Evolutionary conservation across 352 stramenopile species (phyloP).

Genomic region (Phytophthora colocasiae): DNA sequence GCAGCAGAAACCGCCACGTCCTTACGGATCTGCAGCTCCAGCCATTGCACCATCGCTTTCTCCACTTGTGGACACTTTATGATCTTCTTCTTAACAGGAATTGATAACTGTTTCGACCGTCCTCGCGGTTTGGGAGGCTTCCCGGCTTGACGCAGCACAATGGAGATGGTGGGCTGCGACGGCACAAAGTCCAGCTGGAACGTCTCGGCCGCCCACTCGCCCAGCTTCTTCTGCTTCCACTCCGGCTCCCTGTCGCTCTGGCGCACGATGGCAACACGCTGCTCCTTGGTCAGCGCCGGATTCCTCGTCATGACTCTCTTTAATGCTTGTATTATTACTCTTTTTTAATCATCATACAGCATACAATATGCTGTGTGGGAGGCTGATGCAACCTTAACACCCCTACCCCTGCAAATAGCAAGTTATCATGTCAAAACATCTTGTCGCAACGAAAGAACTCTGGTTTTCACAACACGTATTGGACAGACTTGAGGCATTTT

Average conservation of each 20-base stretch:
- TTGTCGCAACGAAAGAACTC: too few species aligned
- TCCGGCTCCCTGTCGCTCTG: conserved; percentile 70
- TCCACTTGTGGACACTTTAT: conserved; percentile 76
- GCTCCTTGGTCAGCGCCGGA: conserved; percentile 65
- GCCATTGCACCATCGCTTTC: conserved; percentile 68
- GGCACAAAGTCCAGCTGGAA: conserved; percentile 62
- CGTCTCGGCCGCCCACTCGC: conserved; percentile 66
- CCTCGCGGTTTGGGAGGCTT: conserved; percentile 40
- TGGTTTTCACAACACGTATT: too few species aligned
- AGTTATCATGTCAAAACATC: too few species aligned
- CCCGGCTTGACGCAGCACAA: conserved; percentile 68
- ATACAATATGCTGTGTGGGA: too few species aligned
- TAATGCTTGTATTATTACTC: too few species aligned
- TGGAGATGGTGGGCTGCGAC: conserved; percentile 81
- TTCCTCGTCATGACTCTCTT: conserved; percentile 6
- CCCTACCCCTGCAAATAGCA: too few species aligned
- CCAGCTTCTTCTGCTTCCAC: conserved; percentile 69
- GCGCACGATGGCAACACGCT: conserved; percentile 72
- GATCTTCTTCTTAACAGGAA: conserved; percentile 51
- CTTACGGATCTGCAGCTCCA: conserved; percentile 37
- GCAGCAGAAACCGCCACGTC: conserved; percentile 31
- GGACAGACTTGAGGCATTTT: too few species aligned
- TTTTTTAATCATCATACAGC: too few species aligned
- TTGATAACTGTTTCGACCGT: conserved; percentile 46
- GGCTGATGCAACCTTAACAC: too few species aligned